Evolutionary conservation across 345 rosid species (phyloP).

Genomic region (Lepidium aucheri): DNA sequence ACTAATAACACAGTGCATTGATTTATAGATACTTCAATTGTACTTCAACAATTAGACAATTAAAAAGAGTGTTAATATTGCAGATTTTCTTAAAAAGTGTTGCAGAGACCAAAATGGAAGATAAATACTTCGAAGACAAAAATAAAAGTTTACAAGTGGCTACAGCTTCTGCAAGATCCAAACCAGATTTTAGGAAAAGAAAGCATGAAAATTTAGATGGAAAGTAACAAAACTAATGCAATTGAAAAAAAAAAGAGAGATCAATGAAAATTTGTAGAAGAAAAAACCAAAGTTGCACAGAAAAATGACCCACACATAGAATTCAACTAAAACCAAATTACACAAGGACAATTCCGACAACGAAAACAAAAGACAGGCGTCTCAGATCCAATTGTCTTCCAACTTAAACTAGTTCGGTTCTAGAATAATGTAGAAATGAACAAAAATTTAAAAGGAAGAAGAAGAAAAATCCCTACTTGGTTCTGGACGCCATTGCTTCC

Average conservation of each 20-base stretch:
- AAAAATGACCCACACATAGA: constrained; percentile 7
- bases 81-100: not conserved
- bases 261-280: not conserved
- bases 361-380: not conserved
- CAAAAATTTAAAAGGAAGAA: not conserved
- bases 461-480: constrained; percentile 10
- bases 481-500: constrained; percentile 22
- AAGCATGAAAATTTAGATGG: not conserved
- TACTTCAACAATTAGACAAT: not conserved
- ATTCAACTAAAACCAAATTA: not conserved
- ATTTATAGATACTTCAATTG: not conserved
- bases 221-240: not conserved
- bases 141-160: not conserved
- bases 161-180: constrained; percentile 10
- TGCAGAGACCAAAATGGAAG: not conserved
- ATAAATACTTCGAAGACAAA: not conserved
- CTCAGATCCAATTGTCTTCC: constrained; percentile 14
- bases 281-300: not conserved
- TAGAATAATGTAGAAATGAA: not conserved
- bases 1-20: too few species aligned
- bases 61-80: not conserved
- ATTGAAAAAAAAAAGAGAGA: not conserved
- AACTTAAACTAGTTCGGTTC: constrained; percentile 5
- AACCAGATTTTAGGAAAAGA: not conserved
- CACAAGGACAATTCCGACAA: constrained; percentile 5